Evolutionary conservation across 805 yeast species (phyloP), one percentile per base, ranked within the genome.

Genomic region (Hanseniaspora lachancei): DNA sequence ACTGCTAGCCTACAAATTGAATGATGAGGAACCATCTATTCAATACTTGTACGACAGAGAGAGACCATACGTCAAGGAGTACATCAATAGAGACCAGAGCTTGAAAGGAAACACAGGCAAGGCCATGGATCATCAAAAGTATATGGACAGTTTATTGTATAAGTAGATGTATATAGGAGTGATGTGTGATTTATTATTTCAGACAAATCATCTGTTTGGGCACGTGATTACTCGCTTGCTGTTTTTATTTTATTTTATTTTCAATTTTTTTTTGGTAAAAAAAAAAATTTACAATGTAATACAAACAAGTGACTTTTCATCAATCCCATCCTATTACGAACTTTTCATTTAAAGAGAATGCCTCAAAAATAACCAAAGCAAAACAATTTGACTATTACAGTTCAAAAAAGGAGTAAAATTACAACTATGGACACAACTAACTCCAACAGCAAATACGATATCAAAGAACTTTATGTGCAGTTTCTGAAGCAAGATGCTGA

Each of bases 401-500:
- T 27, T 15, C 15, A 6, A 9, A 7, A 32, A 24, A 24, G n/a
- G n/a, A n/a, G n/a, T n/a, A n/a, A n/a, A n/a, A n/a, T n/a, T 7
- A 10, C 24, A n/a, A 42, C 29, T 4, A 43, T 43, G 47, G 47
- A 43, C 27, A 16, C 15, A 2, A 24, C 32, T 24, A 35, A n/a
- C 29, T 21, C 23, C 12, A 23, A 23, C 8, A 38, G 36, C 20
- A 51, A 51, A 35, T 89, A 93, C 66, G 95, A 89, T 68, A 88
- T 93, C 62, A 88, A 83, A 47, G 75, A 79, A 62, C 80, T 91
- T 0, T 93, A 93, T 66, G 75, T 87, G 57, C 77, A 78, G 66
- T 89, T 87, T 67, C 74, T 93, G 59, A 80, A 78, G 61, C 96
- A 89, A 51, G 97, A 93, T 70, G 76, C 86, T n/a, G 97, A 93